Percentiles rank a stretch among this genome's conserved stretches.
Evolutionary conservation across 2,329 filamentous ascomycete genomes (phyloP).

Genomic region (Neofusicoccum parvum): DNA sequence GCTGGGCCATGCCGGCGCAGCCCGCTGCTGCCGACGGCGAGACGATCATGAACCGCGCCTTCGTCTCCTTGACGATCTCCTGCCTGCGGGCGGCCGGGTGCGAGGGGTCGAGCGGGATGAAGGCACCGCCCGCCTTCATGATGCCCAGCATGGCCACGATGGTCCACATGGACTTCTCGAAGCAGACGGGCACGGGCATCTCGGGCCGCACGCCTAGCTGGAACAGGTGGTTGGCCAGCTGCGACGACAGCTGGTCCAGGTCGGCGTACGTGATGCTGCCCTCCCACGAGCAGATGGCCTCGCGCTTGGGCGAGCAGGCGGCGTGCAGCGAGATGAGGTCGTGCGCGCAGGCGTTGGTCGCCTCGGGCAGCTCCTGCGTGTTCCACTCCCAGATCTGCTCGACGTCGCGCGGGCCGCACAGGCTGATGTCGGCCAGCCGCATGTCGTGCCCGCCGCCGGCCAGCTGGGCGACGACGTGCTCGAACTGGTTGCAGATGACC

Average conservation of each 20-base stretch:
- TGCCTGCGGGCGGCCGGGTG: neutral
- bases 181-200: conserved; percentile 2
- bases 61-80: neutral
- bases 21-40: neutral
- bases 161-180: conserved; percentile 28
- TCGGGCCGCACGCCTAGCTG: conserved; percentile 30
- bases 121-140: conserved; percentile 32
- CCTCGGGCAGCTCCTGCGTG: neutral
- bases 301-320: conserved; percentile 38
- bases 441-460: neutral
- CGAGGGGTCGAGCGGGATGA: conserved; percentile 34
- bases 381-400: conserved; percentile 3
- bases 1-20: conserved; percentile 27
- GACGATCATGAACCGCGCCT: neutral
- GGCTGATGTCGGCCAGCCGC: neutral
- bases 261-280: conserved; percentile 52
- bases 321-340: conserved; percentile 47
- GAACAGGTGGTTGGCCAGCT: conserved; percentile 46
- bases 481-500: conserved; percentile 11
- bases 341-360: conserved; percentile 50
- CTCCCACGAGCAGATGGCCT: conserved; percentile 56
- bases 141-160: conserved; percentile 39
- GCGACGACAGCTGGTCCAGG: conserved; percentile 37
- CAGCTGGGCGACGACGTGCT: conserved; percentile 3
- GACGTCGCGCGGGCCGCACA: neutral